Conservation (phyloP, 1,284 basidiomycete genomes). For the Trichosporon sp. region DNA sequence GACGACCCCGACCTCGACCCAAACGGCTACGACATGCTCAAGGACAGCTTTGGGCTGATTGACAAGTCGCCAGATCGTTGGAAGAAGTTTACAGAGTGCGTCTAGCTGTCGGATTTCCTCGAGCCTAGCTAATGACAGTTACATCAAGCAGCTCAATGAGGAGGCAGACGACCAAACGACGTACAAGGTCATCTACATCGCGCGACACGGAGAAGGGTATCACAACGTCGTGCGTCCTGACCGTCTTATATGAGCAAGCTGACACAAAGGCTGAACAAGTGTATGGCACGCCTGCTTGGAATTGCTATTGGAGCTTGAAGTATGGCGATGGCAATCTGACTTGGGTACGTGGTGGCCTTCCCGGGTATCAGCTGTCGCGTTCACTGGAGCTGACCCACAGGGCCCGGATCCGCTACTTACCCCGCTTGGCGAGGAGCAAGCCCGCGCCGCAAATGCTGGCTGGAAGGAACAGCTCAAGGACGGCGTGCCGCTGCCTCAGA, state of each 20-base stretch:
- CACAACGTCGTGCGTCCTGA: slow-evolving; percentile 19
- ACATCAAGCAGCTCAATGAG: slow-evolving; percentile 28
- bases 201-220: slow-evolving; percentile 46
- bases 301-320: slow-evolving; percentile 30
- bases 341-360: slow-evolving; percentile 19
- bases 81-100: slow-evolving; percentile 19
- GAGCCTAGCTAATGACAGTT: slow-evolving; percentile 6
- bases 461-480: slow-evolving; percentile 31
- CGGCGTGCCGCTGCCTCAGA: slow-evolving; percentile 31
- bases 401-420: slow-evolving; percentile 40
- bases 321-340: slow-evolving; percentile 33
- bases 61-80: slow-evolving; percentile 28
- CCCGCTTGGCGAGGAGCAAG: slow-evolving; percentile 26
- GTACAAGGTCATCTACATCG: slow-evolving; percentile 45
- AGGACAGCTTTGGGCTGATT: slow-evolving; percentile 36
- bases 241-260: neutral
- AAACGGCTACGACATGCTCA: slow-evolving; percentile 26
- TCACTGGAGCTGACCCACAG: slow-evolving; percentile 17
- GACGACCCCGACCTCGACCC: slow-evolving; percentile 20
- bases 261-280: slow-evolving; percentile 28
- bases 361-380: neutral
- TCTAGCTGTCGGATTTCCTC: neutral
- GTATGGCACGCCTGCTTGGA: slow-evolving; percentile 43
- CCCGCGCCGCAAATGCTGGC: slow-evolving; percentile 21
- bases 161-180: slow-evolving; percentile 26